phyloP scores from a whole-genome alignment of 192 early-diverging fungal genomes.

The Umbelopsis sp. region DNA sequence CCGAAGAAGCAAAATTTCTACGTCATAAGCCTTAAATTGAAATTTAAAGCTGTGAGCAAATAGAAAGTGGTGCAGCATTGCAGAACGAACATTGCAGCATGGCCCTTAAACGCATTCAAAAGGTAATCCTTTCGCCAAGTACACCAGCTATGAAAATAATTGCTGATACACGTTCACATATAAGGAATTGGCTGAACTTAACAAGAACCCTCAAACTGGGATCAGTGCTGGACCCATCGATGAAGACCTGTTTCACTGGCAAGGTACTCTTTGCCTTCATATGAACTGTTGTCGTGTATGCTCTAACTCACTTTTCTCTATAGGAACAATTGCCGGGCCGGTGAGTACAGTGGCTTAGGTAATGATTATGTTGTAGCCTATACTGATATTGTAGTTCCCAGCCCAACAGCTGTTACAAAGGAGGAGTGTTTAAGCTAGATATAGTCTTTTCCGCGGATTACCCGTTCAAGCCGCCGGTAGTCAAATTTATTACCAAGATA shows the following conservation, averaged over 20 bases:
- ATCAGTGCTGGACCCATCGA: slow-evolving; percentile 61
- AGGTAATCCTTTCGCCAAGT: not conserved
- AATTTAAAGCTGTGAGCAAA: too few relatives aligned
- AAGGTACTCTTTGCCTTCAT: slow-evolving; percentile 41
- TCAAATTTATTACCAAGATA: slow-evolving; percentile 76
- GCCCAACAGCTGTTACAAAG: slow-evolving; percentile 65
- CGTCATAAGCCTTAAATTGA: too few relatives aligned
- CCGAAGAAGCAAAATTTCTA: too few relatives aligned
- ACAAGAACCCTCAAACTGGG: slow-evolving; percentile 60
- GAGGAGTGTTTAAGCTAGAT: slow-evolving; percentile 71
- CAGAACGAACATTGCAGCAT: slow-evolving; percentile 13
- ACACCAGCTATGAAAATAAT: not conserved
- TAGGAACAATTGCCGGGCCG: slow-evolving; percentile 56
- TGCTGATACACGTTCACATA: not conserved
- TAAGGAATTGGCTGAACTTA: slow-evolving; percentile 69
- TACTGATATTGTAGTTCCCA: slow-evolving; percentile 19
- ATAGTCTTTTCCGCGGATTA: slow-evolving; percentile 75
- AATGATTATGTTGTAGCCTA: not conserved
- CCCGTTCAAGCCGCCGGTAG: slow-evolving; percentile 83
- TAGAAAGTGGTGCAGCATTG: too few relatives aligned
- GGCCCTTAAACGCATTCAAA: slow-evolving; percentile 45
- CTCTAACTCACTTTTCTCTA: not conserved
- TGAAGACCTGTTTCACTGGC: slow-evolving; percentile 69
- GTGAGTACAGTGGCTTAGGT: slow-evolving; percentile 42
- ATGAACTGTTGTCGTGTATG: not conserved